Conservation (phyloP, 208 protist species). For the Trypanosomatidae sp. region DNA sequence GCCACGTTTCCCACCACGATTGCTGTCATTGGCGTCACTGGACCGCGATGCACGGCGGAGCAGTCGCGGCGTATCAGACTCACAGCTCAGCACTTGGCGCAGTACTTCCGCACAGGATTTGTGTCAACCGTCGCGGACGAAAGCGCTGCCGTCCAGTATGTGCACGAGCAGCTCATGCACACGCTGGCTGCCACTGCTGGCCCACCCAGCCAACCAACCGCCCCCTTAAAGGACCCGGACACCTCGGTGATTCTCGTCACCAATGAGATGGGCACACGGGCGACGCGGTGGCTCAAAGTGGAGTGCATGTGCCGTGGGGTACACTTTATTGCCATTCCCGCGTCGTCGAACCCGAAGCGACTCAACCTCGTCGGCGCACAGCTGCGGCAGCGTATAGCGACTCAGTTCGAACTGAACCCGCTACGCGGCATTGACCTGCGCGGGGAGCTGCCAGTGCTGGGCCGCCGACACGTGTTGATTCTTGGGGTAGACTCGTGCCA, state of each 20-base stretch:
- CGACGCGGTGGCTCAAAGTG: slow-evolving; percentile 71
- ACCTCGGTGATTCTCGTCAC: slow-evolving; percentile 68
- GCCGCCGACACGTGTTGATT: slow-evolving; percentile 50
- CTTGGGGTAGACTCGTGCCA: slow-evolving; percentile 89
- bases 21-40: slow-evolving; percentile 53
- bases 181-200: background rate
- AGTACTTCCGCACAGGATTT: slow-evolving; percentile 50
- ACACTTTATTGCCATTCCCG: slow-evolving; percentile 47
- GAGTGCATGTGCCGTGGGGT: slow-evolving; percentile 84
- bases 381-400: slow-evolving; percentile 40
- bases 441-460: slow-evolving; percentile 65
- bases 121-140: slow-evolving; percentile 51
- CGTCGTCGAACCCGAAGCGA: slow-evolving; percentile 30
- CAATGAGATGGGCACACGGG: slow-evolving; percentile 45
- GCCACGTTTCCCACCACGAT: slow-evolving; percentile 55
- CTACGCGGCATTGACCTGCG: slow-evolving; percentile 62
- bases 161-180: slow-evolving; percentile 47
- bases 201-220: background rate
- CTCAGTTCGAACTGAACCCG: slow-evolving; percentile 75
- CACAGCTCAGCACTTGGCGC: slow-evolving; percentile 53
- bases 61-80: slow-evolving; percentile 38
- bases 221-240: slow-evolving; percentile 48
- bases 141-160: slow-evolving; percentile 53
- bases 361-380: slow-evolving; percentile 42
- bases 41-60: slow-evolving; percentile 43